These are phyloP conservation scores for Jimgerdemannia flammicorona DNA, from an alignment of 192 early-diverging fungal species.

Conservation along the genomic window DNA sequence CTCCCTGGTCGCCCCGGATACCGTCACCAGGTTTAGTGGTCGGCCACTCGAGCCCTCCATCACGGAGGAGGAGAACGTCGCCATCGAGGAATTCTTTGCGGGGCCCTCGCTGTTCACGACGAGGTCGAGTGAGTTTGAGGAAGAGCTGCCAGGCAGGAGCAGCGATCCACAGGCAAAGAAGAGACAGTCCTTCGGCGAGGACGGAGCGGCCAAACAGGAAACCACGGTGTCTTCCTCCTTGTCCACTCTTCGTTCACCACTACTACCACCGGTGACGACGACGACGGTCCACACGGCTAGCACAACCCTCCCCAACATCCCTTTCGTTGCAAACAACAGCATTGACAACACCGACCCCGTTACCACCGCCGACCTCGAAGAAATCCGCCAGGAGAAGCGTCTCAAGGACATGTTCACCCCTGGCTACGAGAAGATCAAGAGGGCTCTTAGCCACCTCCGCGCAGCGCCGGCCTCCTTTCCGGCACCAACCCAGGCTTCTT, in stretches of 20 bases:
- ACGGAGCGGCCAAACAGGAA: not conserved
- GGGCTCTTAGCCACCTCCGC: not conserved
- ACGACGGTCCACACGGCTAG: not conserved
- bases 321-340: not conserved
- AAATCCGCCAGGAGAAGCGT: not conserved
- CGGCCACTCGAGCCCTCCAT: not conserved
- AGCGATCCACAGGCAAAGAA: not conserved
- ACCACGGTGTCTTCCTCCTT: not conserved
- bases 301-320: not conserved
- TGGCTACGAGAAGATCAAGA: not conserved
- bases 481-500: not conserved
- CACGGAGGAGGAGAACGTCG: not conserved
- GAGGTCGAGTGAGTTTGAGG: not conserved
- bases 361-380: not conserved
- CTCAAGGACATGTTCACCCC: not conserved
- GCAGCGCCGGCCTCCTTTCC: not conserved
- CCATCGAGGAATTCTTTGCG: not conserved
- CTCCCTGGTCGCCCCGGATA: not conserved
- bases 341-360: not conserved
- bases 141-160: not conserved
- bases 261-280: not conserved
- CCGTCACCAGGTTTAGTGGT: not conserved
- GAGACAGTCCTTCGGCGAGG: not conserved
- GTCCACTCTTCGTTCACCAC: not conserved
- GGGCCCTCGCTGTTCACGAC: not conserved